These are phyloP conservation scores for Calonectria pseudoreteaudii DNA, from an alignment of 2,329 filamentous ascomycete genomes.

Conservation along the genomic window DNA sequence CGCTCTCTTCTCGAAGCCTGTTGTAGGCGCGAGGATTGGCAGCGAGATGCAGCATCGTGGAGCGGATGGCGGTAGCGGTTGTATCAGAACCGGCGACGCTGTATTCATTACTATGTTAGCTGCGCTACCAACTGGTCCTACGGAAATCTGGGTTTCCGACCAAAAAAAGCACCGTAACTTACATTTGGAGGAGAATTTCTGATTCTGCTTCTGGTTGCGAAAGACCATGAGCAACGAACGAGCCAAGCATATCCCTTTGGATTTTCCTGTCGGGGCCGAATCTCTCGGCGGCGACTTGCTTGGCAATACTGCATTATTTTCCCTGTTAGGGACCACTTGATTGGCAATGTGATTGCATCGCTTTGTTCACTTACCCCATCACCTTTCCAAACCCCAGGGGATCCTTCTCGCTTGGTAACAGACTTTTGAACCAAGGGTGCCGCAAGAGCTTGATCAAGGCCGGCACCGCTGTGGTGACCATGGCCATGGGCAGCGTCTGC, in stretches of 20 bases:
- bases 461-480: slow-evolving; percentile 56
- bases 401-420: slow-evolving; percentile 56
- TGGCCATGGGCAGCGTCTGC: slow-evolving; percentile 56
- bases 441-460: slow-evolving; percentile 55
- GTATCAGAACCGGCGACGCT: slow-evolving; percentile 69
- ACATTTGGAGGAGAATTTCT: slow-evolving; percentile 43
- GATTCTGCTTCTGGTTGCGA: slow-evolving; percentile 42
- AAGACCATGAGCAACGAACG: slow-evolving; percentile 44
- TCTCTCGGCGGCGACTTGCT: slow-evolving; percentile 43
- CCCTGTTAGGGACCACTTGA: neutral
- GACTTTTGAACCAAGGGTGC: slow-evolving; percentile 52
- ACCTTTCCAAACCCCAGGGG: slow-evolving; percentile 53
- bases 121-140: fast-evolving
- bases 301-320: slow-evolving; percentile 38
- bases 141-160: neutral
- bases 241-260: slow-evolving; percentile 47
- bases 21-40: slow-evolving; percentile 60
- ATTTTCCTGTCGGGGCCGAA: slow-evolving; percentile 42
- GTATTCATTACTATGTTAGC: neutral
- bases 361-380: slow-evolving; percentile 54
- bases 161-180: neutral
- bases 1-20: slow-evolving; percentile 53
- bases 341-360: neutral
- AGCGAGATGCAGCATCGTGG: slow-evolving; percentile 64
- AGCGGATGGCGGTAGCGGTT: slow-evolving; percentile 65